Conservation (phyloP, 2,329 filamentous ascomycete genomes). For the Claviceps sp. region DNA sequence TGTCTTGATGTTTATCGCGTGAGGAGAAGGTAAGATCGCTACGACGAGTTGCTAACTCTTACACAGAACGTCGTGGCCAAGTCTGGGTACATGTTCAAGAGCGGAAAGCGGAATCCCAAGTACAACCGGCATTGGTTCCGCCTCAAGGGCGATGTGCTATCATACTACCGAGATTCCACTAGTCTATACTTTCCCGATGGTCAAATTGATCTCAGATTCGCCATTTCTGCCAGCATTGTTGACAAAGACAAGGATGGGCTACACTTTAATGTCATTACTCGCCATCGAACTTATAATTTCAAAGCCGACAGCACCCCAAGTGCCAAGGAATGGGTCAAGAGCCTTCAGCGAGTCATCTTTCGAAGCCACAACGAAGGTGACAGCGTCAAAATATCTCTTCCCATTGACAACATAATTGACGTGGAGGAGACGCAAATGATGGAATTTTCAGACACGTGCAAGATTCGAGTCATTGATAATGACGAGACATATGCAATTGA, state of each 20-base stretch:
- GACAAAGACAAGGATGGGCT: conserved; percentile 67
- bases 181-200: conserved; percentile 86
- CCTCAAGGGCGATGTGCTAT: conserved; percentile 79
- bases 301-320: conserved; percentile 75
- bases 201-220: conserved; percentile 84
- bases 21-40: no score
- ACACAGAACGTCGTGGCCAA: conserved; percentile 59
- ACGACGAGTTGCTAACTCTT: conserved; percentile 7
- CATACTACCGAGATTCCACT: conserved; percentile 73
- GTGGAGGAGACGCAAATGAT: conserved; percentile 85
- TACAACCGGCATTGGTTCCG: conserved; percentile 91
- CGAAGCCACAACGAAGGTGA: conserved; percentile 91
- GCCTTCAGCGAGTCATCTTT: conserved; percentile 88
- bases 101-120: conserved; percentile 73
- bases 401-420: conserved; percentile 79
- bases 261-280: conserved; percentile 69
- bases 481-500: conserved; percentile 92
- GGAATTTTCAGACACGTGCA: conserved; percentile 86
- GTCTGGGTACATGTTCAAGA: conserved; percentile 79
- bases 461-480: conserved; percentile 83
- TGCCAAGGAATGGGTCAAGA: conserved; percentile 93
- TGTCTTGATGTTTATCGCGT: not conserved
- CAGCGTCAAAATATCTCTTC: conserved; percentile 89
- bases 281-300: conserved; percentile 75
- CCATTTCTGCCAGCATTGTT: conserved; percentile 67